These are phyloP conservation scores for Zea luxurians DNA, from an alignment of 176 grass and related monocot species.

Conservation along the genomic window DNA sequence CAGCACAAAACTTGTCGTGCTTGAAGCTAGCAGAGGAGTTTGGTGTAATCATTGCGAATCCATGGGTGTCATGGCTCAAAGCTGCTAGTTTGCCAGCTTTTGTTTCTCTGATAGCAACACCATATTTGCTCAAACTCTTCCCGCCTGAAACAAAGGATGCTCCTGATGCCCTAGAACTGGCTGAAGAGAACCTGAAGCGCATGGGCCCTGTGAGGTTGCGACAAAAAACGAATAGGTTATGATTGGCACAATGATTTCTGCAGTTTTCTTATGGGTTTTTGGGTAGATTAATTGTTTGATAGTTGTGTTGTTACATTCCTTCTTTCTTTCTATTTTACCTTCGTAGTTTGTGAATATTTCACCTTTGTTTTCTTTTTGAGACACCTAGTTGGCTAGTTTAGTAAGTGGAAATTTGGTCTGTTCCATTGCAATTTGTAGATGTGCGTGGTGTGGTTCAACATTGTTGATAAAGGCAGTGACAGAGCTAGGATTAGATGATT, in stretches of 20 bases:
- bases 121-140: constrained; percentile 81
- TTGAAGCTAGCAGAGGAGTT: constrained; percentile 88
- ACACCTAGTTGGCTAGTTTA: constrained; percentile 14
- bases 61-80: constrained; percentile 87
- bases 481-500: background rate
- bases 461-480: background rate
- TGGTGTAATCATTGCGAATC: constrained; percentile 69
- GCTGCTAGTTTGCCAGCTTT: constrained; percentile 90
- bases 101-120: constrained; percentile 57
- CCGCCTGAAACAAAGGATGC: constrained; percentile 85
- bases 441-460: background rate
- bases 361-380: background rate
- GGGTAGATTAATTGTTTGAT: constrained; percentile 30
- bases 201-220: constrained; percentile 53
- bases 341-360: background rate
- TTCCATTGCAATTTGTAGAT: constrained; percentile 8
- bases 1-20: constrained; percentile 89
- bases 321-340: background rate
- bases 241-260: constrained; percentile 84
- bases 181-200: constrained; percentile 57
- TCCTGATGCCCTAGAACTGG: constrained; percentile 73
- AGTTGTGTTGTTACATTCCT: background rate
- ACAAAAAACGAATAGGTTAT: constrained; percentile 87
- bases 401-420: background rate
- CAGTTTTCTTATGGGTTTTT: constrained; percentile 69